These are phyloP conservation scores for Penicillium ochrochloron DNA, from an alignment of 495 filamentous ascomycete genomes.

Conservation along the genomic window DNA sequence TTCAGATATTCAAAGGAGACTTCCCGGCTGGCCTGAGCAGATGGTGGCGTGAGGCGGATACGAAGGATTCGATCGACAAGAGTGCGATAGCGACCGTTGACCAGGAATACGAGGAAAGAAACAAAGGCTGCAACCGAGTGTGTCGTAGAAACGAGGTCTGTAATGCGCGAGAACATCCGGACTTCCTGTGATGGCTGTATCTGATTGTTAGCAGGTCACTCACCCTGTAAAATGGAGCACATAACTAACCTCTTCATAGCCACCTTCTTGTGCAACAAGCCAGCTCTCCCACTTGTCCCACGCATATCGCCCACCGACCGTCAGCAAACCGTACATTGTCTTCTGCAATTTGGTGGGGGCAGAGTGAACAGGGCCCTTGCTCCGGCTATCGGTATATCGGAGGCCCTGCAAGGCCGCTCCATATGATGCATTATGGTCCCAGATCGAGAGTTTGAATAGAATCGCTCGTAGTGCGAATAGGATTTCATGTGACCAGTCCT, in stretches of 20 bases:
- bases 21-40: slow-evolving; percentile 80
- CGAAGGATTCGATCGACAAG: slow-evolving; percentile 84
- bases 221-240: background rate
- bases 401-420: slow-evolving; percentile 92
- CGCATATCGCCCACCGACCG: slow-evolving; percentile 83
- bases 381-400: slow-evolving; percentile 83
- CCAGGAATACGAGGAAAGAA: slow-evolving; percentile 87
- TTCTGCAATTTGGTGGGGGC: slow-evolving; percentile 79
- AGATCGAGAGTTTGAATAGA: slow-evolving; percentile 93
- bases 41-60: slow-evolving; percentile 82
- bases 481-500: slow-evolving; percentile 89
- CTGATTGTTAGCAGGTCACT: background rate
- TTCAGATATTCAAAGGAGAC: slow-evolving; percentile 98
- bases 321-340: slow-evolving; percentile 77
- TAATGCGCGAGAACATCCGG: slow-evolving; percentile 66
- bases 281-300: slow-evolving; percentile 92
- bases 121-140: slow-evolving; percentile 80
- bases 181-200: slow-evolving; percentile 52
- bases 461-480: slow-evolving; percentile 73
- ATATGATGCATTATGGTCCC: slow-evolving; percentile 95
- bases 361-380: slow-evolving; percentile 60
- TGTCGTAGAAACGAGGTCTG: slow-evolving; percentile 66
- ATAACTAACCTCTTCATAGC: slow-evolving; percentile 61
- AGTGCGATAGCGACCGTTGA: slow-evolving; percentile 90
- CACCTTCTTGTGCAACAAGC: slow-evolving; percentile 74